These are phyloP conservation scores for Suillus fuscotomentosus DNA, from an alignment of 768 basidiomycete species.

Conservation along the genomic window DNA sequence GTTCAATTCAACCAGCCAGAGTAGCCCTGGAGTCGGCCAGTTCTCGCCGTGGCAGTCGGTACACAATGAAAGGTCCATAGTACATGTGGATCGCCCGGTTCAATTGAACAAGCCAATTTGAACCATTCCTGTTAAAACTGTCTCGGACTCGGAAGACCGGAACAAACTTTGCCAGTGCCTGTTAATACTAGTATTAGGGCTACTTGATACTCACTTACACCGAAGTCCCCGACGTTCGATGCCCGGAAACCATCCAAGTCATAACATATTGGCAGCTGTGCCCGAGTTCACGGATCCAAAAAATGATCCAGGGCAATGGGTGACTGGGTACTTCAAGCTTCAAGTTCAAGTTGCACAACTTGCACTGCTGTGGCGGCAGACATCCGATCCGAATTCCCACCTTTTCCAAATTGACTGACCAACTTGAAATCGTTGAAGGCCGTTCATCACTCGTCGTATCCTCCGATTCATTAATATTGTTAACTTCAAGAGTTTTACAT, in stretches of 20 bases:
- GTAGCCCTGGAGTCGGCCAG: too few relatives aligned
- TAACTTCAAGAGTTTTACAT: background rate
- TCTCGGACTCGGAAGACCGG: background rate
- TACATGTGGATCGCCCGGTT: background rate
- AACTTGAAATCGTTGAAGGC: too few relatives aligned
- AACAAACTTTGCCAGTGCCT: background rate
- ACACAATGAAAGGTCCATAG: background rate
- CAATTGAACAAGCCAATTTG: background rate
- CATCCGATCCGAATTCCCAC: background rate
- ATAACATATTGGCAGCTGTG: background rate
- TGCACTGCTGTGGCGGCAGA: too few relatives aligned
- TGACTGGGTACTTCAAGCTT: too few relatives aligned
- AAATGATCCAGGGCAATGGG: background rate
- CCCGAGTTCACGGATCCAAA: background rate
- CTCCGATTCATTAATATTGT: background rate
- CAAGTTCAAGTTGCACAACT: too few relatives aligned
- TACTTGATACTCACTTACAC: background rate
- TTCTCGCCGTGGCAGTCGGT: background rate
- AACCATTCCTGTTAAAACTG: background rate
- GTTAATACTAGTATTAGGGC: background rate
- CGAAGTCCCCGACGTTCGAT: background rate
- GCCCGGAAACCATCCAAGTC: background rate
- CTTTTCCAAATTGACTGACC: background rate
- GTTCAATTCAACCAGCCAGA: background rate
- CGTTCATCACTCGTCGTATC: background rate